Evolutionary conservation across 805 yeast species (phyloP), one percentile per base, ranked within the genome.

Genomic region (Ogataea nakhonphanomensis): DNA sequence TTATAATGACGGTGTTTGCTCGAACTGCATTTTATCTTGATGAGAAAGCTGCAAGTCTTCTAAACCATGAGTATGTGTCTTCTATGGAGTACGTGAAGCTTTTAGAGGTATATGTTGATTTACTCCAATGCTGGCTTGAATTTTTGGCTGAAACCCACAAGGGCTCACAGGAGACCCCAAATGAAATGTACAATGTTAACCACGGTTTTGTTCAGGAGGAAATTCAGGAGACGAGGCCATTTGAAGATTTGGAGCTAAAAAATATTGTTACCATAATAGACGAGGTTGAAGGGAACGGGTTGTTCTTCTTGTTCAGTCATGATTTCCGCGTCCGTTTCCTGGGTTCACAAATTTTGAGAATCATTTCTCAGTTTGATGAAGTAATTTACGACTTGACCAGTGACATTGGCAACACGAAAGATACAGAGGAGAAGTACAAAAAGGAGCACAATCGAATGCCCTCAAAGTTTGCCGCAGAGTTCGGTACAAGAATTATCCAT

Each of bases 241-340:
- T 69, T 37, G 89, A 84, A 46, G 85, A 80, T 42, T 60, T 85
- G 26, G 91, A 85, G 55, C 70, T 87, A 74, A 86, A 85, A 50
- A 79, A 79, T 33, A 79, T 88, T 12, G 79, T 87, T 46, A 84
- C 96, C 0, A 83, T 85, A 0, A 81, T 93, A 33, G 98, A 93
- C 61, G 97, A 91, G 46, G 86, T 91, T 8, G 99, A 93, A 62
- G 97, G 99, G 0, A 87, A 90, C 56, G 99, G 96, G 0, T 64
- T 93, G 23, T 93, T 87, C 54, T 91, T 95, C 55, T 66, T 93
- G 15, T 86, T 96, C 53, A 86, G 96, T 1, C 95, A 89, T 50
- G 96, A 89, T 56, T 72, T 83, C 30, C 70, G 75, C 17, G 74
- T 87, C 9, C 70, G 99, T 39, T 79, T 78, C 44, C 64, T 81